Conservation (phyloP, 225 moss, liverwort and hornwort genomes). For the Neckera pumila region DNA sequence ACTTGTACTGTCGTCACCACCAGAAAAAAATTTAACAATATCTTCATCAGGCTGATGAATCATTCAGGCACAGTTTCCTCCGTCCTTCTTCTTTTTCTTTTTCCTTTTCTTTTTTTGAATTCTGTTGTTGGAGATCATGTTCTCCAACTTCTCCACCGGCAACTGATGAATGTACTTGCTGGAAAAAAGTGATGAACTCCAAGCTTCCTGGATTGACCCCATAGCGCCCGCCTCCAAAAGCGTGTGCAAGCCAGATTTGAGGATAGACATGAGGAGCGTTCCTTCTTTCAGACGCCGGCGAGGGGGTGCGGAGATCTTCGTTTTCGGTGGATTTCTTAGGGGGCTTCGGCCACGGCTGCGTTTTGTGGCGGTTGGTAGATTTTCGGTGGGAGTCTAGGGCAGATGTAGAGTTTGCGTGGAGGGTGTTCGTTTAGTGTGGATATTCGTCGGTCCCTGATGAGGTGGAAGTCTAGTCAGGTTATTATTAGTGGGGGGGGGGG, state of each 20-base stretch:
- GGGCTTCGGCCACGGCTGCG: neutral
- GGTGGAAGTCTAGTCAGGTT: neutral
- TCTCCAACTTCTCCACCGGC: neutral
- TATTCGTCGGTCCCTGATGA: neutral
- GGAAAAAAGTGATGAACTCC: neutral
- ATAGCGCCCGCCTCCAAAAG: constrained; percentile 16
- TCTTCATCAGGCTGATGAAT: no score
- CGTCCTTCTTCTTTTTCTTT: fast-evolving
- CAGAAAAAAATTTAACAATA: neutral
- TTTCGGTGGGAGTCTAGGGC: fast-evolving
- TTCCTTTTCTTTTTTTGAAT: neutral
- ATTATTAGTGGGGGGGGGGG: neutral
- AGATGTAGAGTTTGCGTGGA: fast-evolving
- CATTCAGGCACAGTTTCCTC: neutral
- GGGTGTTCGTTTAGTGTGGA: neutral
- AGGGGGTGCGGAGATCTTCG: neutral
- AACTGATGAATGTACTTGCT: neutral
- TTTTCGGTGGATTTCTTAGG: fast-evolving
- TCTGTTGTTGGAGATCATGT: neutral
- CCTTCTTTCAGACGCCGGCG: neutral
- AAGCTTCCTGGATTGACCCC: constrained; percentile 1
- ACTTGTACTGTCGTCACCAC: neutral
- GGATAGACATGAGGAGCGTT: constrained; percentile 7
- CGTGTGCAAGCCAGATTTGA: constrained; percentile 6
- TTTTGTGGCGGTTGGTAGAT: neutral